phyloP scores from a whole-genome alignment of 495 filamentous ascomycete genomes.

The Darksidea phi region DNA sequence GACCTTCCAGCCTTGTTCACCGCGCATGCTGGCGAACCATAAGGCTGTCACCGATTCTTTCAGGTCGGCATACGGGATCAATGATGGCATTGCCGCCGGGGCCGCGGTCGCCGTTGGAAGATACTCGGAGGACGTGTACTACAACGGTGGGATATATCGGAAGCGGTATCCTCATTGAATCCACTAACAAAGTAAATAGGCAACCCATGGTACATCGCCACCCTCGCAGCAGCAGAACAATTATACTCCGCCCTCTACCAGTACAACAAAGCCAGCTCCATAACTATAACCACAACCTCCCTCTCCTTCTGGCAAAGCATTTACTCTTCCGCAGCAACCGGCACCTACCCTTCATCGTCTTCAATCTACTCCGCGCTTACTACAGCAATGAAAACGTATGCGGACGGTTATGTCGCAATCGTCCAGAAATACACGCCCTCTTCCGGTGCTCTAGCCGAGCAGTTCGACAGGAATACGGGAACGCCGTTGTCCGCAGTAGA shows the following conservation, averaged over 20 bases:
- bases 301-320: conserved; percentile 60
- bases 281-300: conserved; percentile 54
- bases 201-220: conserved; percentile 60
- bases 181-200: conserved; percentile 1
- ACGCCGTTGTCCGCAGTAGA: conserved; percentile 56
- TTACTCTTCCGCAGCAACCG: conserved; percentile 48
- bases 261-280: conserved; percentile 54
- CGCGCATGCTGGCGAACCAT: conserved; percentile 62
- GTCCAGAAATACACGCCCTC: conserved; percentile 50
- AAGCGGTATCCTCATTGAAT: neutral
- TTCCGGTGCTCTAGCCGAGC: conserved; percentile 60
- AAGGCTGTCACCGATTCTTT: conserved; percentile 64
- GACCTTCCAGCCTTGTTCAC: conserved; percentile 64
- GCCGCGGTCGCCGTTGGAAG: conserved; percentile 62
- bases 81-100: conserved; percentile 44
- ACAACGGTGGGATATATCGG: conserved; percentile 52
- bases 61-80: conserved; percentile 50
- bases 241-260: conserved; percentile 65
- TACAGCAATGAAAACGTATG: conserved; percentile 58
- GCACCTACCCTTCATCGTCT: conserved; percentile 51
- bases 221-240: conserved; percentile 63
- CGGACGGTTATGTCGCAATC: conserved; percentile 62
- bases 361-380: conserved; percentile 53
- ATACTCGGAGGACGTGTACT: conserved; percentile 68
- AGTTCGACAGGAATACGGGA: conserved; percentile 56